Evolutionary conservation across 345 rosid species (phyloP).

Genomic region (Cochlearia excelsa): DNA sequence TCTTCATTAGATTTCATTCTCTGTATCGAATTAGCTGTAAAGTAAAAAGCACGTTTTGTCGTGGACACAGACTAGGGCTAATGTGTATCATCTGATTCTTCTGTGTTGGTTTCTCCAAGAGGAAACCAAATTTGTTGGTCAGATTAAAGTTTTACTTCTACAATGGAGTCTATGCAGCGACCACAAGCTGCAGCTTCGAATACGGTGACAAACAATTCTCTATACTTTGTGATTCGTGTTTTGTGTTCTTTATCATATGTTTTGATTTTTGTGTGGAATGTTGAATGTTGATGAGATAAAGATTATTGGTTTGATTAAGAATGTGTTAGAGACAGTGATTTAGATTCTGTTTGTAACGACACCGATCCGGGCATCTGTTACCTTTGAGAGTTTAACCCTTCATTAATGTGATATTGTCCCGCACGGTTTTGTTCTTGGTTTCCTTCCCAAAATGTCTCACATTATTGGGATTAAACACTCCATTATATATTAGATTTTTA

Average conservation of each 20-base stretch:
- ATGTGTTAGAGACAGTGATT: no score
- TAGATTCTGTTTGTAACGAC: no score
- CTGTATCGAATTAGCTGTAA: neutral
- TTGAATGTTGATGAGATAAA: constrained; percentile 10
- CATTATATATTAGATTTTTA: no score
- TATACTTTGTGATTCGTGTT: neutral
- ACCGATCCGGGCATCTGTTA: neutral
- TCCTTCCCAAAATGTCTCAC: no score
- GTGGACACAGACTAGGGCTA: constrained; percentile 23
- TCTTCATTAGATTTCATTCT: neutral
- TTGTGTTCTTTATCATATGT: constrained; percentile 14
- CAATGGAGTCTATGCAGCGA: constrained; percentile 84
- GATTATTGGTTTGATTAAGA: neutral
- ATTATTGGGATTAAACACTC: no score
- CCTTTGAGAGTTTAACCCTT: neutral
- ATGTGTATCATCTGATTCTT: constrained; percentile 17
- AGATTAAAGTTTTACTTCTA: constrained; percentile 18
- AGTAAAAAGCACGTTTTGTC: neutral
- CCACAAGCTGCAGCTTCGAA: constrained; percentile 60
- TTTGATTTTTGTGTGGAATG: constrained; percentile 10
- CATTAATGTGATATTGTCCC: no score
- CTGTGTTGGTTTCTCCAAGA: neutral
- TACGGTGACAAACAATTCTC: constrained; percentile 46
- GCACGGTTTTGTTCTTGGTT: no score
- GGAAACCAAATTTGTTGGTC: constrained; percentile 10